Base-by-base conservation (phyloP, 1,284 basidiomycete genomes). In the Trametes hirsuta region DNA sequence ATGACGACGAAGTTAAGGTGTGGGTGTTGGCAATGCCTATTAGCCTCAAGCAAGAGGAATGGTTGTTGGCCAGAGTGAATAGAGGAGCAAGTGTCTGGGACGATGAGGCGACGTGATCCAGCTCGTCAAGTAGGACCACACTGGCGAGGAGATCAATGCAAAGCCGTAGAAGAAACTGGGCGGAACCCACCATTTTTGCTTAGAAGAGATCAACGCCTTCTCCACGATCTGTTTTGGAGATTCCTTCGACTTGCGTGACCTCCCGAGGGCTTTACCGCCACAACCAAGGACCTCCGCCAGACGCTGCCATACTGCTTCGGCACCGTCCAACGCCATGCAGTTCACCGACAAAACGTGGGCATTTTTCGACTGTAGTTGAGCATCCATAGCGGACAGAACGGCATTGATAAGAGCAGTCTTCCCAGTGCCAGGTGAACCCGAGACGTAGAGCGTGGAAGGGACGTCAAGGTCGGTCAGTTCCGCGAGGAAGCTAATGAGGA, bases 21-120 rank as follows among this genome's bases (percentile, higher is more conserved):
- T 93, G 91, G 0, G 90, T 92, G 64, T 93, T 93, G 34, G 91
- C 91, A 67, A 93, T 93, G 50, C 88, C 90, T 62, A 93, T 85
- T 42, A 90, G 75, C 45, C 90, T 84, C 50, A 92, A 68, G 45
- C 74, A 76, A 10, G 78, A 71, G 1, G 81, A 71, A 55, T 82
- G 74, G 2, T 80, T 73, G 47, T 81, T 78, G 11, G 87, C 80
- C 18, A 92, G 77, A 2, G 83, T 80, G 71, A 93, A 91, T 46
- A 93, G 74, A 8, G 84, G 75, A 0, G 81, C 73, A 24, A 93
- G 76, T 6, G 81, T 74, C 61, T 84, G 82, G 1, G 83, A 69
- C 2, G 83, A 84, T 1, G 84, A 79, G 2, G 84, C 81, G 62
- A 91, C 83, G 68, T 92, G 87, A 69, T 93, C 91, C 37, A 93